Evolutionary conservation across 345 rosid genomes (phyloP), one percentile per base, ranked within the genome.

Genomic region (Cochlearia excelsa): DNA sequence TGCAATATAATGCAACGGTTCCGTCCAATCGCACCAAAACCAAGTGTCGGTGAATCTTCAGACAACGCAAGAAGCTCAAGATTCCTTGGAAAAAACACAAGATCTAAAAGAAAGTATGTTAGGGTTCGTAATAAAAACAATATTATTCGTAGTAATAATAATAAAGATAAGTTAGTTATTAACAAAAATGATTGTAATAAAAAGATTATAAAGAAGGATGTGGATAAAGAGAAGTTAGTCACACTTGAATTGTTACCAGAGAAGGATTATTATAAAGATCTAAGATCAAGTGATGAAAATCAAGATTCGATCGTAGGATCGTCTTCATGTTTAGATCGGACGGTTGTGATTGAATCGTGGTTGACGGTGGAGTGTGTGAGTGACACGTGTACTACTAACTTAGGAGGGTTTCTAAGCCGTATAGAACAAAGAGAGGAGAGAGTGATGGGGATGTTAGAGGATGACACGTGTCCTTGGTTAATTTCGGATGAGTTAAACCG

Each of bases 1-100:
- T 72, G 75, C 57, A 73, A 73, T 66, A 64, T 81, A 64, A 83
- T 83, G 94, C 84, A 79, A 66, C 68, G 87, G 67, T 90, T 87
- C 77, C 77, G 95, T 44, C 95, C 95, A 64, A 90, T 90, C 66
- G 97, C 95, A 0, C 97, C 97, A 35, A 90, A 87, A 65, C 97
- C 90, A 58, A 62, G 52, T 28, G 8, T 26, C 33, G 79, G 77
- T 1, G 75, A 52, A 59, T 71, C 61, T 39, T 65, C 64, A 1
- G 65, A 65, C 10, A 51, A 45, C n/a, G 47, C 56, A 73, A 63
- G 59, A 61, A 55, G 52, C 28, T n/a, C n/a, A n/a, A 75, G 55
- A 8, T 70, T 57, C 60, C 65, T 51, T 51, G 69, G 54, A 64
- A 65, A 40, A 40, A 78, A 57, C 45, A 46, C 64, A 40, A 78